These are phyloP conservation scores for Phytophthora podocarpi DNA, from an alignment of 352 stramenopile genomes.

Conservation along the genomic window DNA sequence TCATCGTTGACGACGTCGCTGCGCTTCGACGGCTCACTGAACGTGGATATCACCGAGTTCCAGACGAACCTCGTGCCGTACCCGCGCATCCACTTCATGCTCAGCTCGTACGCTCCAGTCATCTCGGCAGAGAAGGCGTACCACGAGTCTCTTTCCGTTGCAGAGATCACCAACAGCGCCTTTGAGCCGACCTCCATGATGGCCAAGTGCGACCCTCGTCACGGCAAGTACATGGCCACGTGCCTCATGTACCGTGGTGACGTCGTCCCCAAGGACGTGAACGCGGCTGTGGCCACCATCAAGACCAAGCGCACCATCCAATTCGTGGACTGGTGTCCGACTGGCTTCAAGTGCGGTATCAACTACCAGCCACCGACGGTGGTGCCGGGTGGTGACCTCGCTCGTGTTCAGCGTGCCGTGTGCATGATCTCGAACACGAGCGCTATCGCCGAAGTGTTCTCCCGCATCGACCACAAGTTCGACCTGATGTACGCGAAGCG, in stretches of 20 bases:
- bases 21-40: conserved; percentile 96
- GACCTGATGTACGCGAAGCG: conserved; percentile 48
- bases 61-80: conserved; percentile 98
- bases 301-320: conserved; percentile 99
- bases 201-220: conserved; percentile 97
- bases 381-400: conserved; percentile 96
- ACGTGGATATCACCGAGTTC: conserved; percentile 98
- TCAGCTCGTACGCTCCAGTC: conserved; percentile 96
- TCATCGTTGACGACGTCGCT: conserved; percentile 96
- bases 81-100: conserved; percentile 98
- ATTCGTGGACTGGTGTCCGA: conserved; percentile 99
- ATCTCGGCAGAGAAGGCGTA: conserved; percentile 97
- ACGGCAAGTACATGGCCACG: conserved; percentile 99
- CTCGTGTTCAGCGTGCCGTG: conserved; percentile 97
- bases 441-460: conserved; percentile 91
- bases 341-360: conserved; percentile 97
- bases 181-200: conserved; percentile 98
- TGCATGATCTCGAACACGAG: conserved; percentile 99
- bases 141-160: conserved; percentile 94
- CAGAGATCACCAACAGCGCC: conserved; percentile 96
- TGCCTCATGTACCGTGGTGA: conserved; percentile 99
- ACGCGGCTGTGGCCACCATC: conserved; percentile 97
- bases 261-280: conserved; percentile 95
- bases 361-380: conserved; percentile 86
- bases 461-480: conserved; percentile 38